Evolutionary conservation across 441 rosid genomes (phyloP).

Genomic region (Syzygium malaccense): DNA sequence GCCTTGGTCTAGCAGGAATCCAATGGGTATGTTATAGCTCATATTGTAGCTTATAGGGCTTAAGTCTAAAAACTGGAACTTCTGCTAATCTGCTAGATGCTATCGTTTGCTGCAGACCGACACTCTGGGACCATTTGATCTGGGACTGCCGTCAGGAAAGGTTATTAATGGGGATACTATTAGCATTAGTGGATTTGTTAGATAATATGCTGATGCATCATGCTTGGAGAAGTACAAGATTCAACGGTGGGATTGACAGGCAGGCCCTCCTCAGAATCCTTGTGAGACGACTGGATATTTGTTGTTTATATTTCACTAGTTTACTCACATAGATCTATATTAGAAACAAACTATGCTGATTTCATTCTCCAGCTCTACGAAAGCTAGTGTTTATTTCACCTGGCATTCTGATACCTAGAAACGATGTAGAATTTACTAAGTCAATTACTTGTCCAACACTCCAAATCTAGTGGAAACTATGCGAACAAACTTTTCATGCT

Average conservation of each 20-base stretch:
- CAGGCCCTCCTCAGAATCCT: background rate
- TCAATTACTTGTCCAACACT: background rate
- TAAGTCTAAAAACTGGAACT: background rate
- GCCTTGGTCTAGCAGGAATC: slow-evolving; percentile 80
- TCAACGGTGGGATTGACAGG: background rate
- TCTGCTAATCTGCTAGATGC: background rate
- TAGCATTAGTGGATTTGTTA: slow-evolving; percentile 23
- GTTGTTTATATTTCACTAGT: background rate
- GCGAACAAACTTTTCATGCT: background rate
- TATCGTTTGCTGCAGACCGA: slow-evolving; percentile 47
- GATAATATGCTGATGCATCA: slow-evolving; percentile 6
- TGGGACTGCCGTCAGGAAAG: slow-evolving; percentile 59
- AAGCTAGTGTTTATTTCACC: background rate
- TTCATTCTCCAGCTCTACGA: background rate
- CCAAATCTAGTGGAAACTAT: background rate
- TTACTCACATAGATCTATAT: background rate
- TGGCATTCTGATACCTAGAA: background rate
- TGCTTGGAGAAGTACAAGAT: background rate
- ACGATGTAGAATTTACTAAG: background rate
- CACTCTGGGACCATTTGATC: slow-evolving; percentile 79
- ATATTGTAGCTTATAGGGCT: background rate
- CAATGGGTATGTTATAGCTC: slow-evolving; percentile 56
- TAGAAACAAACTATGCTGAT: background rate
- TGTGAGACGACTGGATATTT: background rate
- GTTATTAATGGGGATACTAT: slow-evolving; percentile 31